These are phyloP conservation scores for Hypoxylon intermedium DNA, from an alignment of 495 filamentous ascomycete species.

Conservation along the genomic window DNA sequence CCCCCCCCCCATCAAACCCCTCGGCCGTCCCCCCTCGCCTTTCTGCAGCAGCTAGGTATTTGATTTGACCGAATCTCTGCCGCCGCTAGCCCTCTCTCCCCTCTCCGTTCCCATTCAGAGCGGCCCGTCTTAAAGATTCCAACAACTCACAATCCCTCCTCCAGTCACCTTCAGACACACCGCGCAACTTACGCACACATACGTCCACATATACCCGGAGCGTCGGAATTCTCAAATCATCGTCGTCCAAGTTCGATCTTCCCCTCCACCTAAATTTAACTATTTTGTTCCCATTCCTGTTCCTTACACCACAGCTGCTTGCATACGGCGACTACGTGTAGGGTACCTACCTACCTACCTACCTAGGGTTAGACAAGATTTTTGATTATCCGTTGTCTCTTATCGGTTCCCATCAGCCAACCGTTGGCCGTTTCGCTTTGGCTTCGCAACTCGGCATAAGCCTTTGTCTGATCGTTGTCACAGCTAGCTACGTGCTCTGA, in stretches of 20 bases:
- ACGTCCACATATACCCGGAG: conserved; percentile 19
- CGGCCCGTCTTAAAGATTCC: conserved; percentile 13
- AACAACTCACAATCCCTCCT: conserved; percentile 33
- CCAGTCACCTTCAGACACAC: conserved; percentile 35
- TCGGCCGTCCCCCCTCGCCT: conserved; percentile 21
- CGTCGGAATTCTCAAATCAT: conserved; percentile 39
- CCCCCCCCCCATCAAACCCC: conserved; percentile 1
- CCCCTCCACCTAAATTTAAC: conserved; percentile 21
- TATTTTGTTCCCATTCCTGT: conserved; percentile 27
- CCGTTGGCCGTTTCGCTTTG: not conserved
- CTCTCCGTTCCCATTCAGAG: conserved; percentile 11
- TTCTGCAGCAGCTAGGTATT: conserved; percentile 32
- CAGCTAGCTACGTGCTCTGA: conserved; percentile 27
- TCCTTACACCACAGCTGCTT: conserved; percentile 33
- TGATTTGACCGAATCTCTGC: conserved; percentile 40
- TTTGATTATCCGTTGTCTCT: conserved; percentile 2
- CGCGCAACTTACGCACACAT: conserved; percentile 18
- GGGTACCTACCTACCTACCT: conserved; percentile 10
- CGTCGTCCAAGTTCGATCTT: conserved; percentile 22
- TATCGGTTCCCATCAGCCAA: conserved; percentile 1
- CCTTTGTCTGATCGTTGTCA: not conserved
- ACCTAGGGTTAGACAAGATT: conserved; percentile 29
- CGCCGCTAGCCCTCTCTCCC: conserved; percentile 25
- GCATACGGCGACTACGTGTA: conserved; percentile 18
- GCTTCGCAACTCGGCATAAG: not conserved